Percentiles rank a stretch among this genome's conserved stretches.
Conservation (phyloP, 106 monocot species). For the Narthecium ossifragum region DNA sequence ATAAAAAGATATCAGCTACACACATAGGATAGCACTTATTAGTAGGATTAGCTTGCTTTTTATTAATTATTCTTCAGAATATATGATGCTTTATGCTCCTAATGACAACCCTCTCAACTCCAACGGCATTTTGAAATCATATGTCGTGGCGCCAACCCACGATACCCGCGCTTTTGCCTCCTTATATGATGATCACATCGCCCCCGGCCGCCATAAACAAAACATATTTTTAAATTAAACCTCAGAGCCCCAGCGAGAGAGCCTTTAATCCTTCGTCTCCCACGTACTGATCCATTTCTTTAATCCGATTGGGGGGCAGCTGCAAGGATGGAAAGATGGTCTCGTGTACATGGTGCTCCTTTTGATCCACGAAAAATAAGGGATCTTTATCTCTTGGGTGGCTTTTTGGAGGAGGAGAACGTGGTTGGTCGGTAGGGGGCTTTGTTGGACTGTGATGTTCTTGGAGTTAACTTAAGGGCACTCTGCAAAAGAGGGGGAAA, state of each 20-base stretch:
- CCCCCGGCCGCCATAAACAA: neutral
- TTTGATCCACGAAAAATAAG: neutral
- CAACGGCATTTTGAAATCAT: no score
- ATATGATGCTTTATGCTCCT: no score
- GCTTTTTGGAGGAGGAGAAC: neutral
- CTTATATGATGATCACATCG: no score
- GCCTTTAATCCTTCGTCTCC: neutral
- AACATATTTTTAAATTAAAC: no score
- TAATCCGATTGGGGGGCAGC: no score
- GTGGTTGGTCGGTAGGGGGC: neutral
- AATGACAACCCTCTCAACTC: no score
- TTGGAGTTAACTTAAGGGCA: slow-evolving; percentile 46
- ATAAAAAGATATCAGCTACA: no score
- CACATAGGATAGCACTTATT: no score
- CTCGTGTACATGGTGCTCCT: neutral
- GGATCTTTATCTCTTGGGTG: no score
- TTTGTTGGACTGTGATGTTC: slow-evolving; percentile 37
- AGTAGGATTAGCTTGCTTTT: no score
- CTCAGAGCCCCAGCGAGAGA: no score
- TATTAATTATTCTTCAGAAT: no score
- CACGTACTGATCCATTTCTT: neutral
- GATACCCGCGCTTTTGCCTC: neutral
- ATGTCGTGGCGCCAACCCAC: neutral
- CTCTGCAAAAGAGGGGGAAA: slow-evolving; percentile 53
- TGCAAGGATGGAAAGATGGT: slow-evolving; percentile 4